Conservation (phyloP, 306 rosid species). For the Argentina anserina region DNA sequence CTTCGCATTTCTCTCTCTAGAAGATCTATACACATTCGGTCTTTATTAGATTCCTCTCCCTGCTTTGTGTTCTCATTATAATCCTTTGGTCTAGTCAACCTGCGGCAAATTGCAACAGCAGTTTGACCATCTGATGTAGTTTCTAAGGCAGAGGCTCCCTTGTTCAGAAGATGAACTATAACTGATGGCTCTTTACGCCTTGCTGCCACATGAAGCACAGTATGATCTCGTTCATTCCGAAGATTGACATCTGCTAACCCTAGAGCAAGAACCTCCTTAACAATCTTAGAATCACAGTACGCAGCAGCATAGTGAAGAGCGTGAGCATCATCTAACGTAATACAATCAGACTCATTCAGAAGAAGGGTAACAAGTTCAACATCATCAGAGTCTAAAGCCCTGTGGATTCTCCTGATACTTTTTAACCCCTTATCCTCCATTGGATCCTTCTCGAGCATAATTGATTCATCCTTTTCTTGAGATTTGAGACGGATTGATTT, state of each 20-base stretch:
- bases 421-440: slow-evolving; percentile 41
- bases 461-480: slow-evolving; percentile 31
- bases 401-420: slow-evolving; percentile 50
- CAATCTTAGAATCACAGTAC: slow-evolving; percentile 79
- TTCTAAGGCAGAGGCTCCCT: slow-evolving; percentile 63
- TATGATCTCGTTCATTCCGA: slow-evolving; percentile 50
- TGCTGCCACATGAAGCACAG: slow-evolving; percentile 86
- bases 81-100: slow-evolving; percentile 80
- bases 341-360: slow-evolving; percentile 54
- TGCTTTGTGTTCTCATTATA: slow-evolving; percentile 40
- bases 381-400: slow-evolving; percentile 86
- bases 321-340: slow-evolving; percentile 67
- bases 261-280: slow-evolving; percentile 67
- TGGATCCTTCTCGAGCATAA: slow-evolving; percentile 39
- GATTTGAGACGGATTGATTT: slow-evolving; percentile 39
- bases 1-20: slow-evolving; percentile 84
- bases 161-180: slow-evolving; percentile 59
- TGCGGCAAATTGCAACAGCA: slow-evolving; percentile 76
- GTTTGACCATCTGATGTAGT: slow-evolving; percentile 74
- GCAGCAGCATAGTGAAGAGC: slow-evolving; percentile 87
- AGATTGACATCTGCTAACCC: slow-evolving; percentile 53
- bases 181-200: slow-evolving; percentile 78
- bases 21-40: slow-evolving; percentile 76
- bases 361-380: slow-evolving; percentile 81
- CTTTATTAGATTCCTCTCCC: slow-evolving; percentile 72